Conservation (phyloP, 768 basidiomycete genomes). For the Mycena indigotica region DNA sequence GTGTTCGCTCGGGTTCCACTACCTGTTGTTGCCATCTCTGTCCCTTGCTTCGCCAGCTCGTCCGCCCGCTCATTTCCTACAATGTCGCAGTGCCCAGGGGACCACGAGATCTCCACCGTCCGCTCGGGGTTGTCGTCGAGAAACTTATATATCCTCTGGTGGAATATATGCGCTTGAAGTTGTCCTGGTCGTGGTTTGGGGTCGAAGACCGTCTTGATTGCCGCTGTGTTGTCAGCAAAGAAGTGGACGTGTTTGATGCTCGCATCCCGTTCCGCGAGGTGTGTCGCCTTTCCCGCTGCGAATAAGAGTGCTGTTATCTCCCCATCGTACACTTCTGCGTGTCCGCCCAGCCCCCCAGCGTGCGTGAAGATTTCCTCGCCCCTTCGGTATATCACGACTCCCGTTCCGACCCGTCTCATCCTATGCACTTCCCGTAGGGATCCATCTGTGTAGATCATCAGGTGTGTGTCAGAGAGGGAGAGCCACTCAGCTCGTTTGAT, state of each 20-base stretch:
- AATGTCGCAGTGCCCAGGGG: too few relatives aligned
- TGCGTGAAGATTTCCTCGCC: background rate
- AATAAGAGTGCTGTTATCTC: too few relatives aligned
- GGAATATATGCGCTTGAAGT: conserved; percentile 18
- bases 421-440: conserved; percentile 2
- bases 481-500: background rate
- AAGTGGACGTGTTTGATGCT: background rate
- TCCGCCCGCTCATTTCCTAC: conserved; percentile 27
- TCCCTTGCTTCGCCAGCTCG: conserved; percentile 27
- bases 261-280: background rate
- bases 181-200: conserved; percentile 12
- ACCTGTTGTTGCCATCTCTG: too few relatives aligned
- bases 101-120: conserved; percentile 20
- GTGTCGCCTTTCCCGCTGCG: conserved; percentile 3
- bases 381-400: conserved; percentile 3
- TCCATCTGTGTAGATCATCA: conserved; percentile 10
- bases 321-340: too few relatives aligned
- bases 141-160: conserved; percentile 10
- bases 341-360: background rate
- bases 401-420: conserved; percentile 3
- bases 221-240: conserved; percentile 1
- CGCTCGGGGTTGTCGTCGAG: conserved; percentile 12
- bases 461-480: background rate
- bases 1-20: too few relatives aligned
- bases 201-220: background rate